A percentile compares a stretch with the other conserved stretches of the same genome.
Conservation (phyloP, 2,329 filamentous ascomycete genomes). For the Paraconiothyrium sp. region DNA sequence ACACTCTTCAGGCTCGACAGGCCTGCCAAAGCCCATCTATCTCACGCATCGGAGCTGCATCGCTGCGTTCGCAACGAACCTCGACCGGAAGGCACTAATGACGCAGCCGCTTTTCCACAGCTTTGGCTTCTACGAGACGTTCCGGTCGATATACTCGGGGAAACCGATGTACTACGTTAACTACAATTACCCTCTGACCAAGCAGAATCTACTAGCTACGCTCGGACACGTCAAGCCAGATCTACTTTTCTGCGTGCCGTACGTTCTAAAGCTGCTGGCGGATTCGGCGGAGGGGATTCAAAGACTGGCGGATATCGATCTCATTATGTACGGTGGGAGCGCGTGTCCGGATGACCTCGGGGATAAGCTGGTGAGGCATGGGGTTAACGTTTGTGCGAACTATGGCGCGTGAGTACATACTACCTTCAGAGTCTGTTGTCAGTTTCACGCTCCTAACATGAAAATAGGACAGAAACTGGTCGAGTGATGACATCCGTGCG, state of each 20-base stretch:
- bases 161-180: conserved; percentile 39
- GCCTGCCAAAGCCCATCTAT: conserved; percentile 70
- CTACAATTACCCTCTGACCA: conserved; percentile 31
- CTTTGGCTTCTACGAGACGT: conserved; percentile 36
- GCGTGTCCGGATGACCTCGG: conserved; percentile 69
- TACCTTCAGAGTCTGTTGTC: conserved; percentile 17
- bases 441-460: conserved; percentile 1
- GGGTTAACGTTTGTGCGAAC: conserved; percentile 65
- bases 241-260: conserved; percentile 70
- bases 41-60: conserved; percentile 60
- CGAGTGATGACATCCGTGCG: conserved; percentile 70
- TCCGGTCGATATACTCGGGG: conserved; percentile 34
- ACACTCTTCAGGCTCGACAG: conserved; percentile 67
- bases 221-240: conserved; percentile 52
- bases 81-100: conserved; percentile 34
- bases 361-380: conserved; percentile 60
- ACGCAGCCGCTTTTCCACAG: conserved; percentile 39
- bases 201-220: conserved; percentile 27
- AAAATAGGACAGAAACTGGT: conserved; percentile 66
- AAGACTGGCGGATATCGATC: conserved; percentile 57
- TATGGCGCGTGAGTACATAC: conserved; percentile 64
- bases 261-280: conserved; percentile 69
- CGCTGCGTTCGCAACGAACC: conserved; percentile 28
- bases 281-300: conserved; percentile 66
- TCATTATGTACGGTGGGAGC: conserved; percentile 67